A percentile compares a stretch with the other conserved stretches of the same genome.
Evolutionary conservation across 2,329 filamentous ascomycete species (phyloP).

Genomic region (Xylaria multiplex): DNA sequence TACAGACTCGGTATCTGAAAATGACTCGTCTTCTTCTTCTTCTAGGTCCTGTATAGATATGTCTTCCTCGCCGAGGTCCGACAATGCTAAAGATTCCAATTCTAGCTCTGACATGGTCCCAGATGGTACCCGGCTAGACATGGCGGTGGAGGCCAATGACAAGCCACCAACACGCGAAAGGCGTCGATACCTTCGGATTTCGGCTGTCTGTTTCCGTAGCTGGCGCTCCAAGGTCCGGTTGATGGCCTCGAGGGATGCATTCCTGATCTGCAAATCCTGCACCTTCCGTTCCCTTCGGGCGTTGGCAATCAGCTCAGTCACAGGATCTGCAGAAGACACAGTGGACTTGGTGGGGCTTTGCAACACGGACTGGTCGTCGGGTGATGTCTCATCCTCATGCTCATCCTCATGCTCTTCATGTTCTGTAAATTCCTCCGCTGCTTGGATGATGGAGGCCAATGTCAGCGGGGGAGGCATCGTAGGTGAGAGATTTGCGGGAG

Average conservation of each 20-base stretch:
- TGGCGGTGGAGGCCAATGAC: conserved; percentile 64
- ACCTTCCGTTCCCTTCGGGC: conserved; percentile 94
- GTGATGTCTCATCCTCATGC: conserved; percentile 48
- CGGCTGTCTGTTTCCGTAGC: conserved; percentile 87
- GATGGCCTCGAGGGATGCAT: conserved; percentile 93
- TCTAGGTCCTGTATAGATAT: conserved; percentile 54
- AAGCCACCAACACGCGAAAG: conserved; percentile 83
- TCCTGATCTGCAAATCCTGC: conserved; percentile 94
- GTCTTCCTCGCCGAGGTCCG: conserved; percentile 63
- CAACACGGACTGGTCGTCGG: conserved; percentile 51
- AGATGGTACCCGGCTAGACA: conserved; percentile 56
- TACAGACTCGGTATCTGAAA: conserved; percentile 54
- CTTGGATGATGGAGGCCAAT: conserved; percentile 66
- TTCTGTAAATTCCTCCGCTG: conserved; percentile 61
- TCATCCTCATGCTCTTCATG: conserved; percentile 51
- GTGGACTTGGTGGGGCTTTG: conserved; percentile 69
- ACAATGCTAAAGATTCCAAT: conserved; percentile 57
- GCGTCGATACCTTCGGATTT: conserved; percentile 86
- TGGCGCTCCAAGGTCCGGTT: conserved; percentile 93
- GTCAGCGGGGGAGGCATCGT: conserved; percentile 55
- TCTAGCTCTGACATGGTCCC: conserved; percentile 56
- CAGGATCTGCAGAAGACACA: conserved; percentile 65
- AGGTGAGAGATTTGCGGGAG: conserved; percentile 48
- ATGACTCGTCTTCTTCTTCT: conserved; percentile 60
- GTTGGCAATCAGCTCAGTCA: conserved; percentile 84